Base-by-base conservation (phyloP, 306 rosid genomes). In the Parietaria judaica region DNA sequence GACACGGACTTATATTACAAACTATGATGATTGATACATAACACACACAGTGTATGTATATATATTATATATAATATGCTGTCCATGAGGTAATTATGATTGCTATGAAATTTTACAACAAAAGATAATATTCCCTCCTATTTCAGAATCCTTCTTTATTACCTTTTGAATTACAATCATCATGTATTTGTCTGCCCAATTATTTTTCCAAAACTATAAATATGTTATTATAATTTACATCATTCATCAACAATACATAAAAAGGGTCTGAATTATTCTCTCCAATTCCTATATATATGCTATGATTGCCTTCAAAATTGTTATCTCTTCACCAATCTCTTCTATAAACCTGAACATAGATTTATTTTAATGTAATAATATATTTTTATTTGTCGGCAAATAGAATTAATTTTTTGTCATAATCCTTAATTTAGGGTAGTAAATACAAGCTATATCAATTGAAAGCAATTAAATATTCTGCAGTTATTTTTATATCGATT, bases 1-100 rank as follows among this genome's bases (percentile, higher is more conserved):
- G 68, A 50, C 68, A 41, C 68, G 60, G 44, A 64, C 51, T 38
- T 52, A 52, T 64, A 64, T 62, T 31, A 62, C 66, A 62, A 12
- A n/a, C 58, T 52, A 64, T 64, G 60, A 64, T 64, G 60, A 13
- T 16, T 39, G 36, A 63, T 39, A 17, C 31, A 61, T 4, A 60
- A 41, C 51, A 41, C 17, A 60, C 38, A 23, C 31, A 23, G 45
- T 43, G 64, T 60, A 41, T 23, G 35, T 61, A 47, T 34, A 6
- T 44, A 39, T 41, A 38, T n/a, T 57, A 57, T 57, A 38, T 57
- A 41, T 41, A 41, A 9, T 9, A 41, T 60, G 6, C 44, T 60
- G 64, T 60, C 64, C 31, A 41, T 17, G 35, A 17, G 36, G 44
- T 16, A 60, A 43, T 60, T 60, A 60, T 60, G 52, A 60, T 43